Evolutionary conservation across 2,329 filamentous ascomycete species (phyloP).

Genomic region (Neurospora sp.): DNA sequence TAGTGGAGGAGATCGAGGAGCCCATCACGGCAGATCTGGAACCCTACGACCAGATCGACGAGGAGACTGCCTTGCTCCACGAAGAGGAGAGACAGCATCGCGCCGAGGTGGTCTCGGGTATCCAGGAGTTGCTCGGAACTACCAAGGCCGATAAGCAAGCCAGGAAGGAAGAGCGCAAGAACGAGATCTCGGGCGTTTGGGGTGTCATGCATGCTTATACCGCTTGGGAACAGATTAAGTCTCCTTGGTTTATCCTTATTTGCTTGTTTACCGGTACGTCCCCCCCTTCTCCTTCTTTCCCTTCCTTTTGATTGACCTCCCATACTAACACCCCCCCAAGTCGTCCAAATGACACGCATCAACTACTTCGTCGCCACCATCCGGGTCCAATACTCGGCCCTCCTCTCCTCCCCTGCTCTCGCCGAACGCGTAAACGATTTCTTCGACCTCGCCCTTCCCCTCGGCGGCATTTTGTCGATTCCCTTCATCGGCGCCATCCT

Average conservation of each 20-base stretch:
- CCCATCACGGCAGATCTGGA: conserved; percentile 24
- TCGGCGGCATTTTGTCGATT: conserved; percentile 75
- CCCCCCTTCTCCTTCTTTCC: neutral
- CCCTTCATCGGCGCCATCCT: conserved; percentile 78
- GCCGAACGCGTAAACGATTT: conserved; percentile 62
- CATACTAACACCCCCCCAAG: conserved; percentile 11
- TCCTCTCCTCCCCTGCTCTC: conserved; percentile 56
- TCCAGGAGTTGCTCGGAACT: conserved; percentile 63
- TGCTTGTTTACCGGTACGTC: conserved; percentile 60
- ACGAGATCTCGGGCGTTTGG: conserved; percentile 69
- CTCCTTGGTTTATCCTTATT: conserved; percentile 78
- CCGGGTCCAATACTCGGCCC: conserved; percentile 67
- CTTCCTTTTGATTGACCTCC: too few species aligned
- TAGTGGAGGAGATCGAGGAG: conserved; percentile 63
- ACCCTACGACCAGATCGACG: conserved; percentile 44
- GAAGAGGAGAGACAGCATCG: conserved; percentile 50
- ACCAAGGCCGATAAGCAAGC: conserved; percentile 51
- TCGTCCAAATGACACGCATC: conserved; percentile 69
- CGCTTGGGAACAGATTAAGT: conserved; percentile 62
- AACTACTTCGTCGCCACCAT: conserved; percentile 92
- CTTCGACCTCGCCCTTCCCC: conserved; percentile 69
- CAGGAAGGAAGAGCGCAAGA: conserved; percentile 58
- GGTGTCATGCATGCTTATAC: conserved; percentile 70
- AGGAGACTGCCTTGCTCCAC: conserved; percentile 43
- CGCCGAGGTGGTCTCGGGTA: conserved; percentile 57